phyloP scores from a whole-genome alignment of 2,329 filamentous ascomycete genomes.

The Penicillium sp. region DNA sequence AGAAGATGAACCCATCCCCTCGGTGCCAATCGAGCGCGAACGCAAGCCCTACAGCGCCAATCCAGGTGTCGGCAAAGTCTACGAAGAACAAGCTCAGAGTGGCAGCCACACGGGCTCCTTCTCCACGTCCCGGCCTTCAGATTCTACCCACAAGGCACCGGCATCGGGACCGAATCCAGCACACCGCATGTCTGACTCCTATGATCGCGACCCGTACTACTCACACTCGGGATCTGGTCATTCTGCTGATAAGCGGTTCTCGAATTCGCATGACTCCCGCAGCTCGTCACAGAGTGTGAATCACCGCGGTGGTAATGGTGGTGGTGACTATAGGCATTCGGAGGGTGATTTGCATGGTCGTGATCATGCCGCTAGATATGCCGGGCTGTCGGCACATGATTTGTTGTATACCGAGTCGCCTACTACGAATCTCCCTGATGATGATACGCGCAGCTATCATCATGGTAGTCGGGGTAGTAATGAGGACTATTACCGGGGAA shows the following conservation, averaged over 20 bases:
- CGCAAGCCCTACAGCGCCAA: conserved; percentile 62
- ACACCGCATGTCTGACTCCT: conserved; percentile 59
- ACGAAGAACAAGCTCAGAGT: conserved; percentile 40
- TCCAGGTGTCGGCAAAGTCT: conserved; percentile 58
- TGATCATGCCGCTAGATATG: conserved; percentile 22
- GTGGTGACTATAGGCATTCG: conserved; percentile 35
- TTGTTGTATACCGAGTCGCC: conserved; percentile 26
- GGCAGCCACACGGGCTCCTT: conserved; percentile 28
- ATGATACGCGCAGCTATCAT: conserved; percentile 28
- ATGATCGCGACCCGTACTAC: conserved; percentile 26
- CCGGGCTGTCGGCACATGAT: conserved; percentile 22
- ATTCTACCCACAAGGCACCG: conserved; percentile 36
- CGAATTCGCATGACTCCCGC: conserved; percentile 20
- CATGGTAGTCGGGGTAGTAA: conserved; percentile 30
- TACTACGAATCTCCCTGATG: conserved; percentile 22
- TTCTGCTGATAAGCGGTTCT: conserved; percentile 8
- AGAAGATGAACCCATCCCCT: conserved; percentile 42
- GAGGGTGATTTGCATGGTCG: conserved; percentile 34
- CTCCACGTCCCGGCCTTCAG: conserved; percentile 53
- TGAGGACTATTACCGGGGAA: conserved; percentile 41
- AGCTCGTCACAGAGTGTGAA: conserved; percentile 34
- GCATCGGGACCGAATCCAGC: conserved; percentile 50
- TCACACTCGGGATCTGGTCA: conserved; percentile 16
- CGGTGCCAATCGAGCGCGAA: conserved; percentile 61
- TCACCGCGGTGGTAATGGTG: conserved; percentile 1